Base-by-base conservation (phyloP, 2,329 filamentous ascomycete species). In the Ophiostoma sp. region DNA sequence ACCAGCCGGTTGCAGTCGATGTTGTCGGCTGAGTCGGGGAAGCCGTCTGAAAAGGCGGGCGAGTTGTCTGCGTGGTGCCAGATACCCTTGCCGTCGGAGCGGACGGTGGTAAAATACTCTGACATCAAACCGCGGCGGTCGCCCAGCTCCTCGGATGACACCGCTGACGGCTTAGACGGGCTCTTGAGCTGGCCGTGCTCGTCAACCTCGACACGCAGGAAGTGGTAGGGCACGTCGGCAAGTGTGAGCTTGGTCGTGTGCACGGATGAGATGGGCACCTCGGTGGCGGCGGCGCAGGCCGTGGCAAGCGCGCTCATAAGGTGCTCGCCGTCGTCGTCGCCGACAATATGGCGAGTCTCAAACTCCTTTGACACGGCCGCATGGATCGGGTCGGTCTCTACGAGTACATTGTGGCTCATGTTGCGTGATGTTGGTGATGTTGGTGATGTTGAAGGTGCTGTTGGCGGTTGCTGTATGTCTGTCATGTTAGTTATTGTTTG, bases 1-100 rank as follows among this genome's bases (percentile, higher is more conserved):
- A 69, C 64, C 1, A 72, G 66, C 16, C n/a, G 38, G 18, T 70
- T 64, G 47, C 69, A 71, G 68, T 73, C 69, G 16, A 73, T 66
- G 66, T 73, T 73, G 67, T 72, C 69, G n/a, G 69, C 41, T 4
- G 69, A 70, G 47, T 40, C 67, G 5, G 72, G 72, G 11, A 68
- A 72, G 44, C 63, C 70, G 5, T 63, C 58, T 18, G 42, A 12
- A 36, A 41, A 71, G 3, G 16, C 7, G 2, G 18, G 7, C 11
- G 64, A 40, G 36, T 67, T 12, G 42, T 44, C 1, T 2, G 14
- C 11, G 42, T 63, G 47, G 16, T 63, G 27, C 71, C 71, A 72
- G 3, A 47, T 6, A 12, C 58, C 9, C 38, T 14, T 40, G 49
- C 5, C 9, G 40, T 38, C 9, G 1, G 14, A 11, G 16, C 18